Evolutionary conservation across 83 land plant genomes (phyloP).

Genomic region (Picea engelmannii): DNA sequence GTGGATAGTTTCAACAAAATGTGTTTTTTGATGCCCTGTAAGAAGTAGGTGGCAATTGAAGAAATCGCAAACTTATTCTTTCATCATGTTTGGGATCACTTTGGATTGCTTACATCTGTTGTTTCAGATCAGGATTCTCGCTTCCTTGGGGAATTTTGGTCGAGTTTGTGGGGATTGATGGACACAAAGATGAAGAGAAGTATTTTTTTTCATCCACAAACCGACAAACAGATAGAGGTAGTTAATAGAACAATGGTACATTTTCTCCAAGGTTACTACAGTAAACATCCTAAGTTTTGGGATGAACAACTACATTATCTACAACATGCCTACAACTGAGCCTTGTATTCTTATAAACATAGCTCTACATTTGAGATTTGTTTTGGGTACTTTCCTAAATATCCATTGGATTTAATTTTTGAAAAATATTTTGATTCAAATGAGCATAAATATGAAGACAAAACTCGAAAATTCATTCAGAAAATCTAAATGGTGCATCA

Average conservation of each 20-base stretch:
- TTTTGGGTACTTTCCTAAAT: background rate
- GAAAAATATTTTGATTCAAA: background rate
- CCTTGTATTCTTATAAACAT: background rate
- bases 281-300: background rate
- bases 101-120: background rate
- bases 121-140: background rate
- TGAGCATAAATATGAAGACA: background rate
- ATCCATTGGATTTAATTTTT: background rate
- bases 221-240: too few species aligned
- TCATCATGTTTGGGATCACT: background rate
- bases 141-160: background rate
- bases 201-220: too few species aligned
- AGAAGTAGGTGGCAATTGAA: too few species aligned
- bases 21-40: too few species aligned
- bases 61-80: too few species aligned
- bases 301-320: background rate
- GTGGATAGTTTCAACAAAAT: too few species aligned
- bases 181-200: background rate
- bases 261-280: too few species aligned
- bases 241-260: too few species aligned
- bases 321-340: background rate
- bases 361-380: background rate
- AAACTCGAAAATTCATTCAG: background rate
- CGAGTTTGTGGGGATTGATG: background rate
- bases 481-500: background rate